Evolutionary conservation across 148 eudicot genomes (phyloP), one percentile per base, ranked within the genome.

Genomic region (Amaranthus cruentus): DNA sequence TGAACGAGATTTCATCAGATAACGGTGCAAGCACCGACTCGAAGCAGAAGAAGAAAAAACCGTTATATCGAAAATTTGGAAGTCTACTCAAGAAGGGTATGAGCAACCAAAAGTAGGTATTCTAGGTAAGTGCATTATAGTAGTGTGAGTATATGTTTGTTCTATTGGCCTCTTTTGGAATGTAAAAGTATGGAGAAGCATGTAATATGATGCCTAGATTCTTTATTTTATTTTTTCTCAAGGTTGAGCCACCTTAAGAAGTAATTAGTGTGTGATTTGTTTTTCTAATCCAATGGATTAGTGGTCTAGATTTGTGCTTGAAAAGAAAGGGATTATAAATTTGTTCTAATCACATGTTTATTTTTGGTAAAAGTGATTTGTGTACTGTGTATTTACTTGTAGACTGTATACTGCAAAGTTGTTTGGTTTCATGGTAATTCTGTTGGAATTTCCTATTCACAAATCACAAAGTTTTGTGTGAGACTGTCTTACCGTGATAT

Each of bases 1-100:
- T 73, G 50, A 93, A 87, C 48, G 84, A 83, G 58, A 57, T 72
- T 67, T 70, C 81, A 48, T 74, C 85, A 43, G 96, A 91, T 67
- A 84, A 67, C 48, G 84, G 87, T 76, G 81, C 82, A 65, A 86
- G 57, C 80, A 83, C 91, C 0, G 91, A 92, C 48, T 66, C 87
- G 4, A 89, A 85, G 43, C 84, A 82, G 62, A 91, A 94, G 88
- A 91, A 91, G 88, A 91, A 94, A 85, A 91, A 88, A 69, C 86
- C 98, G 4, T 77, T 94, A 66, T 84, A 91, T 59, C 80, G 80
- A 8, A 91, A 94, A 79, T 94, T 91, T 58, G 97, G 97, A 60
- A 89, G 80, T 83, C 81, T 94, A 64, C 87, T 94, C 43, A 94
- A 94, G 88, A 94, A 88, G 83, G 80, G 90, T 66, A 75, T 84